phyloP scores from a whole-genome alignment of 768 basidiomycete species.

The Amanita brunnescens region DNA sequence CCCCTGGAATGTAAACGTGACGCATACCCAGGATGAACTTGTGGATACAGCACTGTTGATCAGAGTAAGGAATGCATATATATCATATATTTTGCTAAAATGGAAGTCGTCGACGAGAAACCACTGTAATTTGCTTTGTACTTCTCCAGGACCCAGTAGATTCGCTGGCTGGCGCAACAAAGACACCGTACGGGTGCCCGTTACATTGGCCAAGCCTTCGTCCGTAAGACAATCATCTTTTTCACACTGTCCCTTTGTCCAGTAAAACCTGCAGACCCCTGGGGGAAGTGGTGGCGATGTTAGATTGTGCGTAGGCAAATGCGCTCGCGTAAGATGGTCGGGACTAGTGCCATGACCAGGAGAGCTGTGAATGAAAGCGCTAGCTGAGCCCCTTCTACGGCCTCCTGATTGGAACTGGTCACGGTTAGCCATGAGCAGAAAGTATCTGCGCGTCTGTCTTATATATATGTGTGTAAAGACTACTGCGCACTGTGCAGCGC shows the following conservation, averaged over 20 bases:
- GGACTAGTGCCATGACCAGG: not conserved
- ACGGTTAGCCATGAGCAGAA: slow-evolving; percentile 1
- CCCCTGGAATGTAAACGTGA: not conserved
- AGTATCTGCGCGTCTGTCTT: not conserved
- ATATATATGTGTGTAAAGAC: not conserved
- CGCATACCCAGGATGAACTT: slow-evolving; percentile 34
- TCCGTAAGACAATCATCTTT: slow-evolving; percentile 35
- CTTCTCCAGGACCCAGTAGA: slow-evolving; percentile 33
- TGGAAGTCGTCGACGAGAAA: slow-evolving; percentile 37
- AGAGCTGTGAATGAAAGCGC: slow-evolving; percentile 23
- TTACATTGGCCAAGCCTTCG: slow-evolving; percentile 34
- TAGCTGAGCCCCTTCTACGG: slow-evolving; percentile 34
- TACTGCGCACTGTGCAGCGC: too few relatives aligned
- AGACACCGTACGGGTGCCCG: slow-evolving; percentile 30
- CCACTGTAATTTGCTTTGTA: slow-evolving; percentile 33
- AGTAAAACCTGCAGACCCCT: slow-evolving; percentile 41
- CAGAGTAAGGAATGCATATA: slow-evolving; percentile 36
- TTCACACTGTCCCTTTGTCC: slow-evolving; percentile 38
- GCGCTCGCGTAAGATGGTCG: not conserved
- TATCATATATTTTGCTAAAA: slow-evolving; percentile 30
- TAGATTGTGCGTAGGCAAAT: slow-evolving; percentile 4
- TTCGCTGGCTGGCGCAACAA: slow-evolving; percentile 28
- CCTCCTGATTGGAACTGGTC: slow-evolving; percentile 26
- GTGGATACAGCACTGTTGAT: slow-evolving; percentile 29
- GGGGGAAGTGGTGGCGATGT: slow-evolving; percentile 14